Evolutionary conservation across 352 stramenopile species (phyloP).

Genomic region (Phytophthora uliginosa): DNA sequence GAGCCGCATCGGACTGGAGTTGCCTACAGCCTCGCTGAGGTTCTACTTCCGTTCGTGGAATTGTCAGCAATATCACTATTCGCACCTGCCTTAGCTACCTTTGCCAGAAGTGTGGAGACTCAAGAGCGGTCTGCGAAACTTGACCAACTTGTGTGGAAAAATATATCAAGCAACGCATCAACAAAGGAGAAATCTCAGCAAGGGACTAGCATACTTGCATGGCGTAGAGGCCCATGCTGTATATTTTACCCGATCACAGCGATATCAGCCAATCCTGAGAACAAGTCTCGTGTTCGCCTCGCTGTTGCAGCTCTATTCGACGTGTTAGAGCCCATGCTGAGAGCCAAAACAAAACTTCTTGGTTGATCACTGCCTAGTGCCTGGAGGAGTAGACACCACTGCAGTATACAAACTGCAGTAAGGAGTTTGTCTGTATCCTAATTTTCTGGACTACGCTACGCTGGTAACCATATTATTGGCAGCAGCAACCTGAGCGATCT

Average conservation of each 20-base stretch:
- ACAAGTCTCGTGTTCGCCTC: conserved; percentile 5
- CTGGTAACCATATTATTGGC: conserved; percentile 32
- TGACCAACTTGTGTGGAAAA: conserved; percentile 35
- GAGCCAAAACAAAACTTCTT: conserved; percentile 29
- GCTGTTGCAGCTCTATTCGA: conserved; percentile 38
- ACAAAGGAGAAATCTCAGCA: conserved; percentile 6
- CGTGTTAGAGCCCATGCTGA: conserved; percentile 37
- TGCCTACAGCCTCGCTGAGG: conserved; percentile 5
- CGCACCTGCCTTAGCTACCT: not conserved
- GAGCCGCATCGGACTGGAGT: conserved; percentile 19
- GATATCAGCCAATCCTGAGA: conserved; percentile 19
- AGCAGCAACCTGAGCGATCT: conserved; percentile 56
- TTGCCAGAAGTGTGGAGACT: not conserved
- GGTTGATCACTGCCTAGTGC: not conserved
- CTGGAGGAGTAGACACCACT: too few species aligned
- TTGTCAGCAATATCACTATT: conserved; percentile 17
- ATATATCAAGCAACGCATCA: conserved; percentile 8
- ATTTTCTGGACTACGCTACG: conserved; percentile 1
- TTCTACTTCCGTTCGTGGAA: conserved; percentile 33
- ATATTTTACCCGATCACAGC: conserved; percentile 41
- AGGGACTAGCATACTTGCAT: conserved; percentile 33
- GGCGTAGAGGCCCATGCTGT: conserved; percentile 41
- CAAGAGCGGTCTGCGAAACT: conserved; percentile 19
- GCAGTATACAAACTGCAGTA: too few species aligned
- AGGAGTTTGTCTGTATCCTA: not conserved